Percentiles rank a stretch among this genome's conserved stretches.
Conservation (phyloP, 805 yeast species). For the Candida ficus region DNA sequence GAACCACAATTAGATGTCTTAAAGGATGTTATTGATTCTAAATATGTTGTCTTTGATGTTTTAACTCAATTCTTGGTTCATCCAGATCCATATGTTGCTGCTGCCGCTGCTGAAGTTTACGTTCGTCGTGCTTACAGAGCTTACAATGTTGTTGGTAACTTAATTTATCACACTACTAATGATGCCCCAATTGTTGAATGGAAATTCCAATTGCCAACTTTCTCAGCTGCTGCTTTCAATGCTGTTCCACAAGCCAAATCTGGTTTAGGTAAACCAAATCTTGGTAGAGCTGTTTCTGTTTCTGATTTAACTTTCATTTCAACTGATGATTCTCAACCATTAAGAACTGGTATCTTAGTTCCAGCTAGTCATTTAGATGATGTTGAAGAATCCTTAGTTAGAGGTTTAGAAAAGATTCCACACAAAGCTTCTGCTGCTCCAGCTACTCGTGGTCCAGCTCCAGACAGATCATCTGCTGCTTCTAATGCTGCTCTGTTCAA, state of each 20-base stretch:
- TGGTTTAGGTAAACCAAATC: slow-evolving; percentile 35
- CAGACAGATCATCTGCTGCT: slow-evolving; percentile 36
- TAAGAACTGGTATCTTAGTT: slow-evolving; percentile 80
- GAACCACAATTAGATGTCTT: slow-evolving; percentile 77
- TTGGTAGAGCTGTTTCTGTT: slow-evolving; percentile 87
- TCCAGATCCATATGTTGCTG: slow-evolving; percentile 79
- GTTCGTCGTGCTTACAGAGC: slow-evolving; percentile 97
- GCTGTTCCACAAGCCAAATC: slow-evolving; percentile 51
- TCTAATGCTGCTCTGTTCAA: slow-evolving; percentile 49
- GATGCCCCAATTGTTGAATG: slow-evolving; percentile 74
- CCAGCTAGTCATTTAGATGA: slow-evolving; percentile 85
- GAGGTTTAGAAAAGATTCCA: slow-evolving; percentile 71
- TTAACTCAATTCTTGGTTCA: slow-evolving; percentile 85
- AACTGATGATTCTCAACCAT: slow-evolving; percentile 58
- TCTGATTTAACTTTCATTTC: slow-evolving; percentile 87
- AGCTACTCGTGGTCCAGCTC: slow-evolving; percentile 39
- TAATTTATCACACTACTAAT: slow-evolving; percentile 52
- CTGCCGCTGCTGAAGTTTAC: slow-evolving; percentile 96
- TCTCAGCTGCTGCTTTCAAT: slow-evolving; percentile 67
- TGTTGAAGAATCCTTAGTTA: slow-evolving; percentile 72
- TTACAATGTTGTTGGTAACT: slow-evolving; percentile 78
- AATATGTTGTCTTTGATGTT: slow-evolving; percentile 94
- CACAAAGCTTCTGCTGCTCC: slow-evolving; percentile 31
- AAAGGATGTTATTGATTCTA: slow-evolving; percentile 92
- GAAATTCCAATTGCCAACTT: slow-evolving; percentile 81